These are phyloP conservation scores for Wallacemonas sp. DNA, from an alignment of 208 protist genomes.

Conservation along the genomic window DNA sequence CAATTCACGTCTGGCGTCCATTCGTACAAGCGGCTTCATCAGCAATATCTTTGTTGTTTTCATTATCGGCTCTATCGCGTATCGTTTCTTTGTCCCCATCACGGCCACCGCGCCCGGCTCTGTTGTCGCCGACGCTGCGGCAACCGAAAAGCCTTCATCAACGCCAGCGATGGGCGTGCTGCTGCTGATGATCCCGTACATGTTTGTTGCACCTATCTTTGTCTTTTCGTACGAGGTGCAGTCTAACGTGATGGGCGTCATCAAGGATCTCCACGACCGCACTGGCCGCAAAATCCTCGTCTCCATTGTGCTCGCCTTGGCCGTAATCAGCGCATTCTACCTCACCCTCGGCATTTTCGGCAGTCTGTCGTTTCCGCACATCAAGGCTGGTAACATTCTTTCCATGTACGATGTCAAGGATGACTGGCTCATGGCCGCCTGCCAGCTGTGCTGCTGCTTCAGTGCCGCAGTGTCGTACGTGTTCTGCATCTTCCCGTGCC, in stretches of 20 bases:
- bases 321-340: conserved; percentile 57
- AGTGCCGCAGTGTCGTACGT: conserved; percentile 66
- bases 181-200: conserved; percentile 40
- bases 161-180: not conserved
- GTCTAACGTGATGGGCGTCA: conserved; percentile 81
- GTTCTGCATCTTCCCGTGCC: conserved; percentile 77
- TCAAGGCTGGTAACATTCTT: conserved; percentile 65
- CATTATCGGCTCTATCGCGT: conserved; percentile 65
- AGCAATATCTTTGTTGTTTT: conserved; percentile 74
- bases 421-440: conserved; percentile 60
- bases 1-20: conserved; percentile 71
- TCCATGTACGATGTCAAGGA: conserved; percentile 50
- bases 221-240: conserved; percentile 83
- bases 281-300: conserved; percentile 60
- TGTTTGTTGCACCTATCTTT: conserved; percentile 70
- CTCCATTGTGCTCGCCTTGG: conserved; percentile 59
- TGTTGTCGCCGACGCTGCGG: not conserved
- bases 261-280: conserved; percentile 75
- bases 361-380: conserved; percentile 55
- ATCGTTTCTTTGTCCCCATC: conserved; percentile 56
- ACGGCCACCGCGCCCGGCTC: not conserved
- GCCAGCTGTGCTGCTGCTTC: conserved; percentile 75
- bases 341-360: conserved; percentile 54
- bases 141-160: not conserved
- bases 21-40: conserved; percentile 72